Evolutionary conservation across 2,329 filamentous ascomycete genomes (phyloP).

Genomic region (Calonectria pseudoreteaudii): DNA sequence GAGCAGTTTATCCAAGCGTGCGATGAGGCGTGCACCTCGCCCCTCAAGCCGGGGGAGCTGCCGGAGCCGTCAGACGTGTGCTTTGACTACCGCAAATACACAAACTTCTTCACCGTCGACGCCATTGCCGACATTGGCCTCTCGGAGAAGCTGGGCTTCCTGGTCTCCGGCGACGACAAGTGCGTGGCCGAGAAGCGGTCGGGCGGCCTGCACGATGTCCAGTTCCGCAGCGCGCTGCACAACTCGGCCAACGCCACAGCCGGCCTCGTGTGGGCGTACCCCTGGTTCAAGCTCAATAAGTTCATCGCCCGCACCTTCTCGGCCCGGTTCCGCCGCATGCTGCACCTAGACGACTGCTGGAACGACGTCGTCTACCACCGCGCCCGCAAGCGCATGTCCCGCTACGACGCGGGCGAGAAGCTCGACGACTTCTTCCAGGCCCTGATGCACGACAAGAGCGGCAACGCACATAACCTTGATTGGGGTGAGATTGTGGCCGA

Average conservation of each 20-base stretch:
- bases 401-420: conserved; percentile 58
- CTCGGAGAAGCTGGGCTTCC: conserved; percentile 60
- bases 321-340: conserved; percentile 47
- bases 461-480: conserved; percentile 54
- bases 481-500: conserved; percentile 69
- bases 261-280: conserved; percentile 61
- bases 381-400: conserved; percentile 44
- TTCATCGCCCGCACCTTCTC: conserved; percentile 62
- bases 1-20: conserved; percentile 57
- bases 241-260: conserved; percentile 63
- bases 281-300: conserved; percentile 62
- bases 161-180: conserved; percentile 61
- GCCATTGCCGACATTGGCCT: conserved; percentile 68
- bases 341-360: conserved; percentile 50
- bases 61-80: conserved; percentile 54
- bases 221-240: conserved; percentile 63
- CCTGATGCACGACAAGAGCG: conserved; percentile 62
- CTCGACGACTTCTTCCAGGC: conserved; percentile 69
- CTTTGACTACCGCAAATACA: conserved; percentile 62
- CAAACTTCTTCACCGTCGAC: conserved; percentile 68
- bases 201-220: conserved; percentile 57
- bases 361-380: conserved; percentile 54
- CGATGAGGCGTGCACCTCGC: conserved; percentile 55
- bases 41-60: conserved; percentile 43
- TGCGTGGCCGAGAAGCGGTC: conserved; percentile 56